Conservation (phyloP, 2,329 filamentous ascomycete genomes). For the Fusarium succisae region DNA sequence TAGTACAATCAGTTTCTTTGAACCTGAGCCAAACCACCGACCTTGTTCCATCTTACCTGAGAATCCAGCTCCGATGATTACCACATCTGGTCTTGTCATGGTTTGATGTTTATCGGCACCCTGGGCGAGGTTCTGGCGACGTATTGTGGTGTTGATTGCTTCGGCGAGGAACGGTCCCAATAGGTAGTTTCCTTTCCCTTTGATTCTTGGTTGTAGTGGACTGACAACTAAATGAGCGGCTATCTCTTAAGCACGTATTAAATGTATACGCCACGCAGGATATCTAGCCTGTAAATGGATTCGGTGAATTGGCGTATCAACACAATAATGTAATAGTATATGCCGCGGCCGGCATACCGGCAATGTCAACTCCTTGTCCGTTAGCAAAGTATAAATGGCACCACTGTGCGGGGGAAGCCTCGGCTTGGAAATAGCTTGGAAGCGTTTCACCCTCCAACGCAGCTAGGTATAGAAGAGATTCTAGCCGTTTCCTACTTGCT, state of each 20-base stretch:
- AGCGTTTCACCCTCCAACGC: fast-evolving
- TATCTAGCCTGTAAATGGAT: not conserved
- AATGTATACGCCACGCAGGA: not conserved
- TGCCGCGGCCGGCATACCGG: not conserved
- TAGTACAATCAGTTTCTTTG: fast-evolving
- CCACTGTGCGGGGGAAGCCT: not conserved
- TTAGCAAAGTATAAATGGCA: not conserved
- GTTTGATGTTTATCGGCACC: fast-evolving
- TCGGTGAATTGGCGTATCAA: not conserved
- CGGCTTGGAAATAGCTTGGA: not conserved
- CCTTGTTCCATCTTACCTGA: fast-evolving
- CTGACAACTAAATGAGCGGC: fast-evolving
- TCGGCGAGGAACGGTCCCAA: fast-evolving
- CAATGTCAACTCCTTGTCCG: fast-evolving
- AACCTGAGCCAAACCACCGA: fast-evolving
- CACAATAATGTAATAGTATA: fast-evolving
- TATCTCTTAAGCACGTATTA: not conserved
- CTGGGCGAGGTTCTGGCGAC: fast-evolving
- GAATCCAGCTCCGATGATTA: not conserved
- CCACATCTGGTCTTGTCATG: not conserved
- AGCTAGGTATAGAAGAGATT: fast-evolving
- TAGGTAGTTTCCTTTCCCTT: fast-evolving
- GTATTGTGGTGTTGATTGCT: not conserved
- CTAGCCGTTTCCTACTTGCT: fast-evolving
- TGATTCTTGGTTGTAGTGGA: fast-evolving